phyloP scores from a whole-genome alignment of 2,329 filamentous ascomycete genomes.

The Fusarium algeriense region DNA sequence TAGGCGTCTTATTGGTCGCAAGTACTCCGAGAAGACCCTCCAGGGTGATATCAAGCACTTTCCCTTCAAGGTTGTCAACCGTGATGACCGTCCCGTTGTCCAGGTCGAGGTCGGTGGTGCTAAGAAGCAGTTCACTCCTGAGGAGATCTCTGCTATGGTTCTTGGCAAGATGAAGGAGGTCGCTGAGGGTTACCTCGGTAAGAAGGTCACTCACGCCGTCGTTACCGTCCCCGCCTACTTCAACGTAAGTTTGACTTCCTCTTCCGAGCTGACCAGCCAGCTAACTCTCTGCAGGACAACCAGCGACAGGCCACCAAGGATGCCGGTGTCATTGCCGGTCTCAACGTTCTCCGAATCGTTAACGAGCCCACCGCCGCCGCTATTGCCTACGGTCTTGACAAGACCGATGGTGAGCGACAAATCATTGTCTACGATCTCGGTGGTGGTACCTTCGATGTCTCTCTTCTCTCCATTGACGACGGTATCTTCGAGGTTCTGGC shows the following conservation, averaged over 20 bases:
- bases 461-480: conserved; percentile 89
- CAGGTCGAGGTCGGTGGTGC: conserved; percentile 76
- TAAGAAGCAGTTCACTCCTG: conserved; percentile 81
- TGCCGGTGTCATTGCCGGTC: conserved; percentile 89
- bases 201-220: conserved; percentile 88
- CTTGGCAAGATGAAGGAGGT: conserved; percentile 88
- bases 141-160: conserved; percentile 85
- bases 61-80: conserved; percentile 93
- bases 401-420: conserved; percentile 85
- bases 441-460: conserved; percentile 96
- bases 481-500: conserved; percentile 95
- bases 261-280: neutral
- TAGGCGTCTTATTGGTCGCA: conserved; percentile 87
- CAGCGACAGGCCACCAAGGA: conserved; percentile 98
- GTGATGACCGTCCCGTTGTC: conserved; percentile 90
- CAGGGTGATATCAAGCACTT: conserved; percentile 98
- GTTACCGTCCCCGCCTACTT: conserved; percentile 98
- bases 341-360: conserved; percentile 95
- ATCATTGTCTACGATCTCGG: conserved; percentile 95
- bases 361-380: conserved; percentile 97
- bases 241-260: conserved; percentile 67
- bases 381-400: conserved; percentile 93
- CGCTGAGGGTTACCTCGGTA: conserved; percentile 81
- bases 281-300: conserved; percentile 71
- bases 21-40: conserved; percentile 85